These are phyloP conservation scores for Mimosa pudica DNA, from an alignment of 306 rosid species.

Conservation along the genomic window DNA sequence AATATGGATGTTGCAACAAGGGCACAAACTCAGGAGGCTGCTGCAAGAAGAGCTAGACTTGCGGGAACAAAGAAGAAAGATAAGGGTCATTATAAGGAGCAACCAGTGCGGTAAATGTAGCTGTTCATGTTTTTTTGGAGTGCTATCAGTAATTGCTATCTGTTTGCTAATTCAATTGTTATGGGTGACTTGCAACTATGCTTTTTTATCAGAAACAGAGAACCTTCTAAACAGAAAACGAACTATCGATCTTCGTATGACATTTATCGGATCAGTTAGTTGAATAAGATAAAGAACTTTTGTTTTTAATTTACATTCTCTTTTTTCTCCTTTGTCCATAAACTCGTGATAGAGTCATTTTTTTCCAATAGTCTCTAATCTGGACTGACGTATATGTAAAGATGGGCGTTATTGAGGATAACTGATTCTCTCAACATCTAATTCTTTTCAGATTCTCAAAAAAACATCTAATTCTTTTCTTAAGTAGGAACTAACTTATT, in stretches of 20 bases:
- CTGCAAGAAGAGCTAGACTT: conserved; percentile 78
- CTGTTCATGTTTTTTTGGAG: not conserved
- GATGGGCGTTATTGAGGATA: not conserved
- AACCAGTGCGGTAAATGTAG: conserved; percentile 65
- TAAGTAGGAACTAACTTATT: no score
- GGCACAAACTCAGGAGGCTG: conserved; percentile 92
- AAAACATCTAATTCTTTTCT: no score
- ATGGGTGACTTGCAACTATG: conserved; percentile 43
- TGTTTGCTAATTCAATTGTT: conserved; percentile 18
- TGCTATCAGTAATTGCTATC: conserved; percentile 23
- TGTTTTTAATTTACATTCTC: conserved; percentile 33
- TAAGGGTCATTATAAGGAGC: conserved; percentile 94
- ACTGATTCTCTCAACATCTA: no score
- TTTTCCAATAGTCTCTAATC: no score
- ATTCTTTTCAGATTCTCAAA: no score
- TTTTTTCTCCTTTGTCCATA: not conserved
- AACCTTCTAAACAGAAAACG: conserved; percentile 18
- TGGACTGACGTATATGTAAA: not conserved
- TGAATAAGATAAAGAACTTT: conserved; percentile 28
- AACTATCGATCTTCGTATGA: conserved; percentile 30
- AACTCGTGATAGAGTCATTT: not conserved
- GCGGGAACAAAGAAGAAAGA: conserved; percentile 94
- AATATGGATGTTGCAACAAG: conserved; percentile 82
- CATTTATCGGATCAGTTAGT: conserved; percentile 29
- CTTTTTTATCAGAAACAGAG: no score